Evolutionary conservation across 805 yeast species (phyloP), one percentile per base, ranked within the genome.

Genomic region (Myxozyma mucilagina): DNA sequence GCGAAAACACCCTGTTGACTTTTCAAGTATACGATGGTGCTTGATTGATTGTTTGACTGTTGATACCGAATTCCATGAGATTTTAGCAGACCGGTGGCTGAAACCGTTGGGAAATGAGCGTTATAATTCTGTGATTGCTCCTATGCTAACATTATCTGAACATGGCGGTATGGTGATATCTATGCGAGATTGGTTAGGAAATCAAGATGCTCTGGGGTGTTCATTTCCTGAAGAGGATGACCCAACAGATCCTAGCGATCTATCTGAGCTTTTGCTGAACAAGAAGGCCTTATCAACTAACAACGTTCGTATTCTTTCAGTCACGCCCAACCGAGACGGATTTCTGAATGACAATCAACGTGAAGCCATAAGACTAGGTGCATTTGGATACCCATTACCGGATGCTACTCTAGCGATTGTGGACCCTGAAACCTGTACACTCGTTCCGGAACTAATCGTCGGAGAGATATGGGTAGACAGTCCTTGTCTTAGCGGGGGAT

Each of bases 381-480:
- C 97, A 0, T 94, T 93, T 79, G 99, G 99, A 0, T 90, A 81
- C 69, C 98, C 99, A 0, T 73, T 94, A 1, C 97, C 97, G 0
- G 97, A 93, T 75, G 93, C 97, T 0, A 89, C 96, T 0, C 73
- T 93, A 36, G 97, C 97, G 0, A 84, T 94, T 34, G 98, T 94
- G 0, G 91, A 96, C 71, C 98, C 98, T 0, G 98, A 94, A 62
- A 90, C 93, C 60, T 82, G 86, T 41, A 78, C 86, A 1, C 76
- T 94, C 16, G 88, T 90, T 4, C 84, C 85, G 1, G 86, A 82
- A 51, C 83, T 89, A 69, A 90, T 87, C 64, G 89, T 94, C 14
- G 99, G 99, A 32, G 99, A 94, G 73, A 86, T 94, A 38, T 94
- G 98, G 98, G 89, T 94, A n/a, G 97, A 92, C 69, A 87, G 96